phyloP scores from a whole-genome alignment of 2,329 filamentous ascomycete species.

The Xylaria sp. region DNA sequence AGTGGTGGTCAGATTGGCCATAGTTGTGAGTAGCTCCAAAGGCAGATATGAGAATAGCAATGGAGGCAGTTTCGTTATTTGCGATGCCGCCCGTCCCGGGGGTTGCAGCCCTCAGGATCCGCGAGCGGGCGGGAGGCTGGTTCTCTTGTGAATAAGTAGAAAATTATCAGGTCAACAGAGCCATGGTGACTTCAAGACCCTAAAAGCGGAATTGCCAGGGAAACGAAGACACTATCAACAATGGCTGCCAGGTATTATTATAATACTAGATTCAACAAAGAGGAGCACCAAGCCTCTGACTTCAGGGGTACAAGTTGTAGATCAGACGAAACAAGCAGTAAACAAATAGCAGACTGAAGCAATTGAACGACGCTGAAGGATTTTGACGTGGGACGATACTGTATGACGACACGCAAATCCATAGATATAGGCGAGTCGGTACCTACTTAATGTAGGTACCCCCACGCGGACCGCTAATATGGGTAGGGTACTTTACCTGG shows the following conservation, averaged over 20 bases:
- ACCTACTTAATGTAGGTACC: neutral
- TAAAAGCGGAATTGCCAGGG: constrained; percentile 16
- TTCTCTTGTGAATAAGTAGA: constrained; percentile 4
- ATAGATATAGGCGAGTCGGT: neutral
- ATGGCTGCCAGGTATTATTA: neutral
- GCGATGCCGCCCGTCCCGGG: neutral
- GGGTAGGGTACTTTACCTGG: neutral
- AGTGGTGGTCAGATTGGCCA: constrained; percentile 42
- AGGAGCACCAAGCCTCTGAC: neutral
- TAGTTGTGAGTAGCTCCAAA: constrained; percentile 15
- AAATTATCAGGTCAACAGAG: constrained; percentile 18
- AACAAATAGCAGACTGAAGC: constrained; percentile 15
- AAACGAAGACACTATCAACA: neutral
- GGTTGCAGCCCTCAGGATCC: neutral
- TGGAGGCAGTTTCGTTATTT: neutral
- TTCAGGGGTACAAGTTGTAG: neutral
- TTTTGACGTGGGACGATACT: neutral
- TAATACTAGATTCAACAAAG: neutral
- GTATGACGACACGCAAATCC: constrained; percentile 27
- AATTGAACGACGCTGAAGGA: constrained; percentile 6
- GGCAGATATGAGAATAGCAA: neutral
- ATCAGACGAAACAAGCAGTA: neutral
- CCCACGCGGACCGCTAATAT: neutral
- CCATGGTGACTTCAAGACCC: constrained; percentile 24
- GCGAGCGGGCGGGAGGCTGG: neutral